A percentile compares a stretch with the other conserved stretches of the same genome.
Evolutionary conservation across 768 basidiomycete genomes (phyloP).

Genomic region (Botryobasidium botryosum): DNA sequence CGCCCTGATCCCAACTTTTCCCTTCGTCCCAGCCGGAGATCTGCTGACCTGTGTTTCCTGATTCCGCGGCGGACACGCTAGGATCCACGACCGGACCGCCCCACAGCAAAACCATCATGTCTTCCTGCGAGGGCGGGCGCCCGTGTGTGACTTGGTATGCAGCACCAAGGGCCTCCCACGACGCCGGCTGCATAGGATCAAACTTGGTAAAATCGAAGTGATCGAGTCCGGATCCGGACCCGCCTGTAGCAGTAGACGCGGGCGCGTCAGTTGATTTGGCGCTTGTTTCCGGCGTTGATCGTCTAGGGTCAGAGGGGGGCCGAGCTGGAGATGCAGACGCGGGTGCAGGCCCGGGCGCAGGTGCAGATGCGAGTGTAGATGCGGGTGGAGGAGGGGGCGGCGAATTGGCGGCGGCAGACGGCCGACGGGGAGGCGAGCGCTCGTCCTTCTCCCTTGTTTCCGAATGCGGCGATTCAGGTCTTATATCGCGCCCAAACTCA

Average conservation of each 20-base stretch:
- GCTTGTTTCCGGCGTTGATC: too few relatives aligned
- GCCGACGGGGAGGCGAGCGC: background rate
- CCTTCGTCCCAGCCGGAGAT: too few relatives aligned
- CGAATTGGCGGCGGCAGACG: conserved; percentile 1
- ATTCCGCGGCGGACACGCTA: too few relatives aligned
- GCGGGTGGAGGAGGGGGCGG: background rate
- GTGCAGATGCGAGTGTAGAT: background rate
- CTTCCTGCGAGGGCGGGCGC: conserved; percentile 48
- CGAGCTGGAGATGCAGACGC: background rate
- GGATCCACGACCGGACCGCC: too few relatives aligned
- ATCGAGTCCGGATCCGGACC: conserved; percentile 31
- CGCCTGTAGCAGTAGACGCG: conserved; percentile 16
- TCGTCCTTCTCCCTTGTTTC: background rate
- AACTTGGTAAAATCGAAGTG: conserved; percentile 54
- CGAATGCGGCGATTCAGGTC: conserved; percentile 29
- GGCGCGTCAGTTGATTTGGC: too few relatives aligned
- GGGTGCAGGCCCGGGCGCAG: background rate
- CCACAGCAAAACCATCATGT: conserved; percentile 63
- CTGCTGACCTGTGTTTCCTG: too few relatives aligned
- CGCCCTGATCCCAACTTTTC: too few relatives aligned
- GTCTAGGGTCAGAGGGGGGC: conserved; percentile 19
- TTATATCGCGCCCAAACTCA: conserved; percentile 75
- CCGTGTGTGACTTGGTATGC: conserved; percentile 62
- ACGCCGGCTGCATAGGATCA: conserved; percentile 51
- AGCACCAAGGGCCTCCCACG: conserved; percentile 68